A percentile compares a stretch with the other conserved stretches of the same genome.
Evolutionary conservation across 495 filamentous ascomycete species (phyloP).

Genomic region (Choiromyces venosus): DNA sequence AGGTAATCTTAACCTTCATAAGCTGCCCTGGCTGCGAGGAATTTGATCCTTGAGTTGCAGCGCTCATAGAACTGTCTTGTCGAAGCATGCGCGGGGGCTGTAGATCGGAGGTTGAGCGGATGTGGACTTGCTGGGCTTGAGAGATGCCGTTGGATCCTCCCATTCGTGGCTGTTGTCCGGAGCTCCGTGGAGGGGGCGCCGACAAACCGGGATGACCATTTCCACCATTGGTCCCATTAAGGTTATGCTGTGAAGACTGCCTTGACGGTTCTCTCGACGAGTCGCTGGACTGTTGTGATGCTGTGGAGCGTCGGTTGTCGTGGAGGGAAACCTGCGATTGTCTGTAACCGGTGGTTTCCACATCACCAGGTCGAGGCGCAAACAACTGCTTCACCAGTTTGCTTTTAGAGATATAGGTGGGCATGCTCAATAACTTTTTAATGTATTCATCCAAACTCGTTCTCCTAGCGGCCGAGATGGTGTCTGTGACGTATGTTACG

Average conservation of each 20-base stretch:
- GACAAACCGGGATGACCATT: conserved; percentile 52
- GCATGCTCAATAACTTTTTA: conserved; percentile 77
- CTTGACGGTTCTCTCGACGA: conserved; percentile 56
- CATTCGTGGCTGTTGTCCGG: conserved; percentile 48
- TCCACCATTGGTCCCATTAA: conserved; percentile 50
- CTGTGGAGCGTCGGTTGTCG: conserved; percentile 44
- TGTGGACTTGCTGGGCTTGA: conserved; percentile 44
- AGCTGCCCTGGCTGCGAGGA: conserved; percentile 48
- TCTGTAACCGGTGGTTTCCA: conserved; percentile 62
- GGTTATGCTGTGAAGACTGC: conserved; percentile 67
- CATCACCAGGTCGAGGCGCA: conserved; percentile 80
- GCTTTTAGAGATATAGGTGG: conserved; percentile 74
- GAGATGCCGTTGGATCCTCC: conserved; percentile 48
- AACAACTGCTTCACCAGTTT: conserved; percentile 83
- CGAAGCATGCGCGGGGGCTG: conserved; percentile 54
- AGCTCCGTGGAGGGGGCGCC: conserved; percentile 54
- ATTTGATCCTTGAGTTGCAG: conserved; percentile 57
- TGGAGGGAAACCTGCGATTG: conserved; percentile 62
- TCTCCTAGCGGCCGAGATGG: conserved; percentile 86
- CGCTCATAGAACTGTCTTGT: conserved; percentile 67
- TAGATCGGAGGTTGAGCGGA: conserved; percentile 44
- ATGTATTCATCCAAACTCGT: conserved; percentile 92
- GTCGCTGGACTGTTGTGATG: conserved; percentile 49
- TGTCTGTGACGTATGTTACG: conserved; percentile 95
- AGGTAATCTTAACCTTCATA: conserved; percentile 94